Conservation (phyloP, 768 basidiomycete genomes). For the Pleurotus cornucopiae region DNA sequence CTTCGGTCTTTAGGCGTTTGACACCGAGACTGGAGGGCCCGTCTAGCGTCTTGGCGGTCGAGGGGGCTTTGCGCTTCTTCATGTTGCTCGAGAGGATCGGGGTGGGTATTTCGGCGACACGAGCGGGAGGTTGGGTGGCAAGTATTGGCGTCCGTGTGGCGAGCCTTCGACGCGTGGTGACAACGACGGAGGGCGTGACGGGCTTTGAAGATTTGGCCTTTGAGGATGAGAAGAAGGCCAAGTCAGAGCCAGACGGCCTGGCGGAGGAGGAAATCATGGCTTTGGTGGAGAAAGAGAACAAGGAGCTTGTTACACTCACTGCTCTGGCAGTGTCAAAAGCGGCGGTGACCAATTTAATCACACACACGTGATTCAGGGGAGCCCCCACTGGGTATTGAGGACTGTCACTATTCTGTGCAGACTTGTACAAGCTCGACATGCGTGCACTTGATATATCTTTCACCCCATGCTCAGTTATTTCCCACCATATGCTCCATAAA, state of each 20-base stretch:
- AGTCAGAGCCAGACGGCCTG: slow-evolving; percentile 20
- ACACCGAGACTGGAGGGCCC: slow-evolving; percentile 17
- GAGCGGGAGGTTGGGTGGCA: slow-evolving; percentile 13
- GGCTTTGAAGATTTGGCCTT: slow-evolving; percentile 17
- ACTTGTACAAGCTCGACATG: too few species aligned
- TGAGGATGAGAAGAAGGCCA: slow-evolving; percentile 28
- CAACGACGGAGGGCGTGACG: slow-evolving; percentile 28
- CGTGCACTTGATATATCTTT: too few species aligned
- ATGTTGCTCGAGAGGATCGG: slow-evolving; percentile 20
- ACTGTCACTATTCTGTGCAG: too few species aligned
- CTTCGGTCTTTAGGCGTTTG: slow-evolving; percentile 37
- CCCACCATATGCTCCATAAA: too few species aligned
- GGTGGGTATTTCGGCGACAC: slow-evolving; percentile 23
- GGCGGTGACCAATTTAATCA: neutral
- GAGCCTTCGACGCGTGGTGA: slow-evolving; percentile 27
- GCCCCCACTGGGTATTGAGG: too few species aligned
- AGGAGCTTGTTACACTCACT: neutral
- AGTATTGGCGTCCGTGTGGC: slow-evolving; percentile 14
- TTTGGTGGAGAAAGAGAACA: slow-evolving; percentile 6
- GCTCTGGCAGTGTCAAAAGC: neutral
- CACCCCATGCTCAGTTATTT: too few species aligned
- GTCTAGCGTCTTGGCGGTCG: slow-evolving; percentile 13
- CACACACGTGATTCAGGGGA: neutral
- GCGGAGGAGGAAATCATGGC: slow-evolving; percentile 18
- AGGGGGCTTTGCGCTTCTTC: slow-evolving; percentile 31